phyloP scores from a whole-genome alignment of 73 alveolate genomes.

The Effrenium voratum region DNA sequence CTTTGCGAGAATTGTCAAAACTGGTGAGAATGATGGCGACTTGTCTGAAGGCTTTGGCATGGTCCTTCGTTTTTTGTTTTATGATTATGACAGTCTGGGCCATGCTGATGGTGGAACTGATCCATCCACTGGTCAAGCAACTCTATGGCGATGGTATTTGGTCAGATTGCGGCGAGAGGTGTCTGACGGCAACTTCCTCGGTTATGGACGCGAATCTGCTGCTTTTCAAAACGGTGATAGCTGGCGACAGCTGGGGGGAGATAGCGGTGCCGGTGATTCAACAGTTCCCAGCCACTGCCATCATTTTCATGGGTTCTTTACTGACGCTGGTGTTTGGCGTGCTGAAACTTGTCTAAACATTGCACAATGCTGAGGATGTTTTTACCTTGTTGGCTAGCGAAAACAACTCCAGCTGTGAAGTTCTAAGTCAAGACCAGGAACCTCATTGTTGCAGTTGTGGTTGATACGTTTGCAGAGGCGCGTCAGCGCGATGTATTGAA shows the following conservation, averaged over 20 bases:
- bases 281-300: slow-evolving; percentile 33
- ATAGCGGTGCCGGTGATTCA: slow-evolving; percentile 72
- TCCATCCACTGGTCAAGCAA: neutral
- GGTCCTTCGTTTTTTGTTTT: slow-evolving; percentile 27
- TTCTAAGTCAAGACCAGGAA: neutral
- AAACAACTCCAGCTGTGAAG: neutral
- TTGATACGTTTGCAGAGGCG: slow-evolving; percentile 70
- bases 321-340: slow-evolving; percentile 78
- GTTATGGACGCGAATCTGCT: slow-evolving; percentile 43
- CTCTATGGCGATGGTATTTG: too few relatives aligned
- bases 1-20: slow-evolving; percentile 60
- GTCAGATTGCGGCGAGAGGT: neutral
- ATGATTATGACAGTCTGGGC: slow-evolving; percentile 68
- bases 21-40: slow-evolving; percentile 78
- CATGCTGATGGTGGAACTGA: slow-evolving; percentile 13
- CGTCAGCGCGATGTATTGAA: slow-evolving; percentile 73
- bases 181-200: neutral
- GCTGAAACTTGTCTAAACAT: slow-evolving; percentile 9
- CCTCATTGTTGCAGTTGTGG: slow-evolving; percentile 9
- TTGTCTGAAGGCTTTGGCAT: neutral
- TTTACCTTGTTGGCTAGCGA: neutral
- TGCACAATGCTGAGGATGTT: too few relatives aligned
- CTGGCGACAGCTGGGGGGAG: slow-evolving; percentile 90
- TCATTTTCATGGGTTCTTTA: slow-evolving; percentile 42
- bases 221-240: slow-evolving; percentile 62